These are phyloP conservation scores for Candida rishiriensis DNA, from an alignment of 805 yeast genomes.

Conservation along the genomic window DNA sequence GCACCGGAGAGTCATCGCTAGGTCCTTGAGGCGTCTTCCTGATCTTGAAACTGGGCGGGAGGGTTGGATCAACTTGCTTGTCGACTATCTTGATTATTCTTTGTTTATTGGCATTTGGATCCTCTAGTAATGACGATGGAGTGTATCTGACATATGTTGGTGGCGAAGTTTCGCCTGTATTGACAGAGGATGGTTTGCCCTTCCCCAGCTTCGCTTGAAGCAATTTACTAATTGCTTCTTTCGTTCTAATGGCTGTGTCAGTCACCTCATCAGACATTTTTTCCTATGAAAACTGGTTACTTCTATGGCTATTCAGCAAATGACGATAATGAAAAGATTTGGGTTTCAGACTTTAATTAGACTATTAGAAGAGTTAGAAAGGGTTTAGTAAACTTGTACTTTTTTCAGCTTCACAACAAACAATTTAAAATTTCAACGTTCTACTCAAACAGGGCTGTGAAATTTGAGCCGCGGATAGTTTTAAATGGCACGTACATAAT, in stretches of 20 bases:
- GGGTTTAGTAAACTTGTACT: no score
- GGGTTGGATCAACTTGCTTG: slow-evolving; percentile 74
- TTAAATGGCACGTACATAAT: no score
- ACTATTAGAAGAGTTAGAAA: no score
- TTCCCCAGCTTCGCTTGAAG: slow-evolving; percentile 39
- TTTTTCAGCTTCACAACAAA: no score
- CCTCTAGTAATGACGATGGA: slow-evolving; percentile 33
- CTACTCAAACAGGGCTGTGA: no score
- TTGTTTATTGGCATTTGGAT: slow-evolving; percentile 25
- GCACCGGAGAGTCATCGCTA: slow-evolving; percentile 48
- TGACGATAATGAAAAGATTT: no score
- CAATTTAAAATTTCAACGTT: no score
- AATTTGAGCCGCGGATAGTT: no score
- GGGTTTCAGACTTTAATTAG: no score
- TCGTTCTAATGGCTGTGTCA: slow-evolving; percentile 51
- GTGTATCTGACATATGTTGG: slow-evolving; percentile 44
- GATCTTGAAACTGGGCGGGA: slow-evolving; percentile 72
- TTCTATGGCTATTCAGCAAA: no score
- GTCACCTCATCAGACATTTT: slow-evolving; percentile 11
- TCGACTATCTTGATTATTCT: slow-evolving; percentile 64
- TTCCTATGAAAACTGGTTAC: not conserved
- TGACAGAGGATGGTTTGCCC: slow-evolving; percentile 20
- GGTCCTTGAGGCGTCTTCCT: slow-evolving; percentile 70
- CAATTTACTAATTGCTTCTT: slow-evolving; percentile 47
- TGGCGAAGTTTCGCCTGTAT: slow-evolving; percentile 9